Conservation (phyloP, 441 rosid genomes). For the Aquilaria agallochum region DNA sequence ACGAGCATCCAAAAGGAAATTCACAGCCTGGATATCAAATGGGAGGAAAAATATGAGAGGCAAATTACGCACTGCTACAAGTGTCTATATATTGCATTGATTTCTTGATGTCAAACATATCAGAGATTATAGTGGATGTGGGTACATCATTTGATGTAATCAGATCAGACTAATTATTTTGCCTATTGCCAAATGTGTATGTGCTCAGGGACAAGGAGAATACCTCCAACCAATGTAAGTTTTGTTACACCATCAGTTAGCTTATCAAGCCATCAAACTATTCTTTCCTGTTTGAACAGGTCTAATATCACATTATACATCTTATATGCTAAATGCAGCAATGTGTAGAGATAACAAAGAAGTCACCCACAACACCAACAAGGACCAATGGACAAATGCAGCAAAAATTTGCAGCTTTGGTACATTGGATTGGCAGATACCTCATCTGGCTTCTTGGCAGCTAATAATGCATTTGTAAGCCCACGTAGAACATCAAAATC, state of each 20-base stretch:
- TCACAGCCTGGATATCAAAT: conserved; percentile 59
- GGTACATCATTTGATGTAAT: not conserved
- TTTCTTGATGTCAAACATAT: too few species aligned
- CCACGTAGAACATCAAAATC: conserved; percentile 85
- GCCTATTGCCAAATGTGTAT: not conserved
- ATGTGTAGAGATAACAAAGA: not conserved
- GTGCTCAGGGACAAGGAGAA: not conserved
- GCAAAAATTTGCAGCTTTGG: conserved; percentile 7
- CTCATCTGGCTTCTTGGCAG: conserved; percentile 91
- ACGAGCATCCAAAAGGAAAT: conserved; percentile 59
- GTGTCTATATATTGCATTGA: too few species aligned
- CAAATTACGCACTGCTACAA: not conserved
- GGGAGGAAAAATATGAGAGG: conserved; percentile 7
- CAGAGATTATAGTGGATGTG: not conserved
- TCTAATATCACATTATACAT: too few species aligned
- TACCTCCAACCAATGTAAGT: not conserved
- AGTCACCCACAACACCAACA: not conserved
- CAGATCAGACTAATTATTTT: not conserved
- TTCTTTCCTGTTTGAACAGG: too few species aligned
- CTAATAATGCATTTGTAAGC: conserved; percentile 71
- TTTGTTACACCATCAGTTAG: too few species aligned
- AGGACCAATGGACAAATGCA: not conserved
- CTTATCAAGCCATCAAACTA: too few species aligned
- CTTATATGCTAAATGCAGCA: not conserved
- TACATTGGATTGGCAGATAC: conserved; percentile 30